Conservation (phyloP, 306 rosid species). For the Pachyrhizus erosus region DNA sequence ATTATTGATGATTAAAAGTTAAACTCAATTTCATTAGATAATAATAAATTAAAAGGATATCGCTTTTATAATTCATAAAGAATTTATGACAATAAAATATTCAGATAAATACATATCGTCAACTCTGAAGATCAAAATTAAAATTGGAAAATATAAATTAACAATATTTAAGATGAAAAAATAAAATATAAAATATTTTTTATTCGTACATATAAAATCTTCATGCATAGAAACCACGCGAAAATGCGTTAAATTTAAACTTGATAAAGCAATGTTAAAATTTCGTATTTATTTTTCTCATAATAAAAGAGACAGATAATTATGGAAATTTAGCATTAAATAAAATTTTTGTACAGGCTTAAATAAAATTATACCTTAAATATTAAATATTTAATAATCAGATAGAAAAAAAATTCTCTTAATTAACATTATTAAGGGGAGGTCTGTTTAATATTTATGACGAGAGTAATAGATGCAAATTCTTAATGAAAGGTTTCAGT, state of each 20-base stretch:
- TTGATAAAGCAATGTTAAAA: neutral
- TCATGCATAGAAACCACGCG: neutral
- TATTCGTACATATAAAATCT: neutral
- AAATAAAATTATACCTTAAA: too few species aligned
- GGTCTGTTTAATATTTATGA: too few species aligned
- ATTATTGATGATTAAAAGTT: too few species aligned
- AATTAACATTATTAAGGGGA: neutral
- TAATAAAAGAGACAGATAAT: neutral
- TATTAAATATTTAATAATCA: too few species aligned
- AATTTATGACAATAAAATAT: too few species aligned
- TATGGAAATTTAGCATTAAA: neutral
- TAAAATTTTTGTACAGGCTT: too few species aligned
- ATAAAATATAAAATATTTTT: neutral
- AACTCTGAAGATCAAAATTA: too few species aligned
- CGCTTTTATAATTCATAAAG: too few species aligned
- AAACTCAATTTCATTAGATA: too few species aligned
- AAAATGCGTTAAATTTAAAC: neutral
- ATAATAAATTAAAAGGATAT: too few species aligned
- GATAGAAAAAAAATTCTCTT: neutral
- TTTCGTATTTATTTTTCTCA: neutral
- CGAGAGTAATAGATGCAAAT: neutral
- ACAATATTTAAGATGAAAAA: neutral
- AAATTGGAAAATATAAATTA: neutral
- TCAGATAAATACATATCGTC: too few species aligned
- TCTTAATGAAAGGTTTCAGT: neutral